Conservation (phyloP, 202 grass and related monocot genomes). For the Panicum hallii region DNA sequence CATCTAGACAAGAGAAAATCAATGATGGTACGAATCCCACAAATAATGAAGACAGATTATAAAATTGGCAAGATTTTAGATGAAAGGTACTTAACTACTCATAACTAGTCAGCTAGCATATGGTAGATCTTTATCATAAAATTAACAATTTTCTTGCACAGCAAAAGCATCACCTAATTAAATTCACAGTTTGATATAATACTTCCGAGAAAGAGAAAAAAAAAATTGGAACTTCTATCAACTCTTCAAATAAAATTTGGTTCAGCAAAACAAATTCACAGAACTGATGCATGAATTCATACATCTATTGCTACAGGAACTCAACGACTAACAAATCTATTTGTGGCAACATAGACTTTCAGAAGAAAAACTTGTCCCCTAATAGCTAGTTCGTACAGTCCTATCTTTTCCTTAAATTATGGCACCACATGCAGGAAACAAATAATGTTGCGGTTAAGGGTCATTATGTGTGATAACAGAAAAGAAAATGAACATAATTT, state of each 20-base stretch:
- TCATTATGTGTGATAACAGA: not conserved
- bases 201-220: not conserved
- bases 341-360: not conserved
- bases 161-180: slow-evolving; percentile 3
- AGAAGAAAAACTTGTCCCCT: not conserved
- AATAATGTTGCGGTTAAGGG: not conserved
- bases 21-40: not conserved
- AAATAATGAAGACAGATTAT: slow-evolving; percentile 18
- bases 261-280: not conserved
- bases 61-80: slow-evolving; percentile 22
- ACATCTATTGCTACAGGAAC: not conserved
- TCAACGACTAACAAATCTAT: not conserved
- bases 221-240: not conserved
- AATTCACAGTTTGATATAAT: not conserved
- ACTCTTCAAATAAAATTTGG: slow-evolving; percentile 18
- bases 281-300: not conserved
- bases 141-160: not conserved
- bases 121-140: not conserved
- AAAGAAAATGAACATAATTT: slow-evolving; percentile 11
- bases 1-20: slow-evolving; percentile 15
- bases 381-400: not conserved
- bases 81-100: not conserved
- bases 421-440: not conserved
- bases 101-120: slow-evolving; percentile 5
- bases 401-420: not conserved